A percentile compares a stretch with the other conserved stretches of the same genome.
Evolutionary conservation across 2,329 filamentous ascomycete genomes (phyloP).

Genomic region (Sporothrix curviconia): DNA sequence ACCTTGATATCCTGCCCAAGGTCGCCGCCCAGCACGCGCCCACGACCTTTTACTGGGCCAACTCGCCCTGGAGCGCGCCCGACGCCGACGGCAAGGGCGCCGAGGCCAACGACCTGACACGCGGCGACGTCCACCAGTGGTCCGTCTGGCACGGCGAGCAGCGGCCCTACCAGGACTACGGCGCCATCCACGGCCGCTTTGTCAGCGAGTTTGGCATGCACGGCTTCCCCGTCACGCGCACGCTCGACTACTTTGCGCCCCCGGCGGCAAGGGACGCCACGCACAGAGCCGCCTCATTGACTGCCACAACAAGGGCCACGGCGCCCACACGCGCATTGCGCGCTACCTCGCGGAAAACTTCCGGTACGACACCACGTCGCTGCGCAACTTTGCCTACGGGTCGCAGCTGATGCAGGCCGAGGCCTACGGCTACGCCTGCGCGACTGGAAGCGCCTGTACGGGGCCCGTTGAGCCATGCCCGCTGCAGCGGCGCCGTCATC

Average conservation of each 20-base stretch:
- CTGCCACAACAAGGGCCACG: slow-evolving; percentile 93
- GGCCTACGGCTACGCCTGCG: slow-evolving; percentile 57
- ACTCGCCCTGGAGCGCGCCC: slow-evolving; percentile 75
- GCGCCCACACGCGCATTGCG: slow-evolving; percentile 78
- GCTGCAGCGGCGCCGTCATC: slow-evolving; percentile 69
- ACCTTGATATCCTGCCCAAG: slow-evolving; percentile 79
- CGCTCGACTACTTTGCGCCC: slow-evolving; percentile 69
- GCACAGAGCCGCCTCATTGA: slow-evolving; percentile 81
- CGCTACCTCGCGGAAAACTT: slow-evolving; percentile 89
- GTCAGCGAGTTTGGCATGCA: slow-evolving; percentile 96
- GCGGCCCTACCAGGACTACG: slow-evolving; percentile 85
- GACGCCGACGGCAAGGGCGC: too few species aligned
- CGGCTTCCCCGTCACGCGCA: slow-evolving; percentile 77
- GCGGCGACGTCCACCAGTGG: slow-evolving; percentile 93
- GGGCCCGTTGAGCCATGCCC: slow-evolving; percentile 63
- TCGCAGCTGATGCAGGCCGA: slow-evolving; percentile 66
- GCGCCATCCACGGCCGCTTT: slow-evolving; percentile 80
- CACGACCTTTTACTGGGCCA: slow-evolving; percentile 70
- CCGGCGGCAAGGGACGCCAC: slow-evolving; percentile 67
- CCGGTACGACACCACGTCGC: slow-evolving; percentile 52
- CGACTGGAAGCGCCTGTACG: slow-evolving; percentile 25
- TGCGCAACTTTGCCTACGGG: slow-evolving; percentile 64
- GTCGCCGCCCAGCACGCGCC: slow-evolving; percentile 63
- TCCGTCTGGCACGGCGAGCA: slow-evolving; percentile 90
- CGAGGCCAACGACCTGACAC: slow-evolving; percentile 65